A percentile compares a stretch with the other conserved stretches of the same genome.
phyloP scores from a whole-genome alignment of 1,139 yeast genomes.

The Sugiyamaella castrensis region DNA sequence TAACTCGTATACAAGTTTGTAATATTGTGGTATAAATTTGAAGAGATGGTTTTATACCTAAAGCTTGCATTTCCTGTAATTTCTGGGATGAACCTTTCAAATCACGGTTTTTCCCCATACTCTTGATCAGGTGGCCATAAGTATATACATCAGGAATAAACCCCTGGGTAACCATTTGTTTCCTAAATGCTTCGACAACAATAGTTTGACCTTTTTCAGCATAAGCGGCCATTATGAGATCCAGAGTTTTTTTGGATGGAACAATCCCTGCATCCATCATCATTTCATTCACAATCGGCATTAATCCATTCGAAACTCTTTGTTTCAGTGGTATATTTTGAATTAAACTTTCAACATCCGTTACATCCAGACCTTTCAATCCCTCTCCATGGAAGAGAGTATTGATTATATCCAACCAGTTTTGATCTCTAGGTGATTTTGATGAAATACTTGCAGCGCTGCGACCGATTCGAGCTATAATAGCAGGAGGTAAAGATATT shows the following conservation, averaged over 20 bases:
- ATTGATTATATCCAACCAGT: slow-evolving; percentile 28
- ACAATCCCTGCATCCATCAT: slow-evolving; percentile 26
- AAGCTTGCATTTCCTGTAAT: slow-evolving; percentile 49
- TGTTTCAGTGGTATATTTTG: slow-evolving; percentile 31
- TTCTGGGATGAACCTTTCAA: slow-evolving; percentile 26
- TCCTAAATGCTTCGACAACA: slow-evolving; percentile 36
- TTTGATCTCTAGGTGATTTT: slow-evolving; percentile 20
- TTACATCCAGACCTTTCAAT: slow-evolving; percentile 22
- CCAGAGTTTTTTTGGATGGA: slow-evolving; percentile 29
- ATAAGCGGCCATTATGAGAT: slow-evolving; percentile 37
- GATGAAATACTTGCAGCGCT: slow-evolving; percentile 23
- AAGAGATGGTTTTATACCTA: slow-evolving; percentile 54
- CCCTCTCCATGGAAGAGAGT: slow-evolving; percentile 21
- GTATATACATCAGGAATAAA: slow-evolving; percentile 42
- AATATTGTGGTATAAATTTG: slow-evolving; percentile 61
- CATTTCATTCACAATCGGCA: slow-evolving; percentile 30
- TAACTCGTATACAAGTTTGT: slow-evolving; percentile 58
- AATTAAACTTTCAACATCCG: slow-evolving; percentile 31
- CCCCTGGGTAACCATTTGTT: slow-evolving; percentile 36
- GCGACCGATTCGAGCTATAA: slow-evolving; percentile 24
- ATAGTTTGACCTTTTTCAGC: slow-evolving; percentile 34
- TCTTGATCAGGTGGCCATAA: slow-evolving; percentile 47
- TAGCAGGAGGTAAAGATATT: slow-evolving; percentile 19
- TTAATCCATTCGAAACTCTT: slow-evolving; percentile 22
- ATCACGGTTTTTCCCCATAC: slow-evolving; percentile 39